Evolutionary conservation across 148 eudicot species (phyloP).

Genomic region (Camellia granthamiana): DNA sequence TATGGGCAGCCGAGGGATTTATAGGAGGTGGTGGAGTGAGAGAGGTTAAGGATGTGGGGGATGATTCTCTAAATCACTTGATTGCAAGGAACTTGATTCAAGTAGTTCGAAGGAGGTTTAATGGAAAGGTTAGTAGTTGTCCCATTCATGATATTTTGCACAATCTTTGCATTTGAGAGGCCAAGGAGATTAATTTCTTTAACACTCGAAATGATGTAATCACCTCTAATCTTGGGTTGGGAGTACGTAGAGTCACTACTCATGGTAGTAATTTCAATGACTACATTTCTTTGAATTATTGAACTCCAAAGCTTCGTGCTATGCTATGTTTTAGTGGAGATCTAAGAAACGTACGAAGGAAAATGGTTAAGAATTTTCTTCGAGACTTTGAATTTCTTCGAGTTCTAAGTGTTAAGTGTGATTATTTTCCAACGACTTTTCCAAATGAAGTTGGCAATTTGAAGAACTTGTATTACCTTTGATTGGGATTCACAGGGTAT

Average conservation of each 20-base stretch:
- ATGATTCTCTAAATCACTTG: background rate
- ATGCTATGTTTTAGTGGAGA: background rate
- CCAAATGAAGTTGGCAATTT: too few species aligned
- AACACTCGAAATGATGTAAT: background rate
- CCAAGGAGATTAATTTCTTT: constrained; percentile 11
- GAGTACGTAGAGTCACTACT: constrained; percentile 6
- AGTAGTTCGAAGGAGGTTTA: background rate
- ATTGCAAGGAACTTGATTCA: constrained; percentile 10
- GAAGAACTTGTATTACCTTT: too few species aligned
- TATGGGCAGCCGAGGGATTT: constrained; percentile 9
- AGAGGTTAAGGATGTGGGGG: background rate
- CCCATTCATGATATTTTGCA: constrained; percentile 13
- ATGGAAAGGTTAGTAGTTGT: constrained; percentile 6
- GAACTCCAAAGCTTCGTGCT: background rate
- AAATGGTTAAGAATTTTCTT: background rate
- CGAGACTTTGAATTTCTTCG: background rate
- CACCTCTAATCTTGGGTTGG: background rate
- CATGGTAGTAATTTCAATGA: background rate
- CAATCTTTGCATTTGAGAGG: constrained; percentile 4
- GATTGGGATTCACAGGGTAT: too few species aligned
- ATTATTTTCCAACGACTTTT: background rate
- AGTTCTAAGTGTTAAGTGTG: background rate
- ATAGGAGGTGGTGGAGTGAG: background rate
- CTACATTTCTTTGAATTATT: background rate
- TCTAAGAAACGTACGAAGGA: background rate